Evolutionary conservation across 768 basidiomycete genomes (phyloP), one percentile per base, ranked within the genome.

Genomic region (Tricholoma hemisulphureum): DNA sequence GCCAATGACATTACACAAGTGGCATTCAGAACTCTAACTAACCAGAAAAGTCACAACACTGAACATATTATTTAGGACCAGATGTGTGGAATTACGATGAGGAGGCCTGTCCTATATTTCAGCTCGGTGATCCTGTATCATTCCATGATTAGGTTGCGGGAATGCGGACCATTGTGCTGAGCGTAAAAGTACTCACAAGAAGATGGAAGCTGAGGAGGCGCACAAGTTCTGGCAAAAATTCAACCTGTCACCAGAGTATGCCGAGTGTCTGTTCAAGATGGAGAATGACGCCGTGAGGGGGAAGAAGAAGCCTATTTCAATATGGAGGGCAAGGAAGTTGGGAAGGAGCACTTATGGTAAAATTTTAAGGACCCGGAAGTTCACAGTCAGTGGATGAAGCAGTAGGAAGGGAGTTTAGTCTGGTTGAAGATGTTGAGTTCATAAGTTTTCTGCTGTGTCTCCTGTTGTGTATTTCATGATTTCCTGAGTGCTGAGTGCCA

Each of bases 1-100:
- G 66, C 65, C 1, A 67, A 73, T 6, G 74, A 75, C 51, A 73
- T 77, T 24, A 69, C 70, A 2, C 61, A 70, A n/a, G 69, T 64
- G 0, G 73, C 71, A 2, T 69, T 66, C 56, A 59, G 69, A n/a
- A 73, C 68, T 0, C 56, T 77, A 11, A 58, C 64, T 2, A 63
- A 65, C 21, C 58, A 66, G 16, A 61, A 64, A 29, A 68, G 60
- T 35, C 53, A 63, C 6, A 66, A 71, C 37, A 66, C 55, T 2
- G 69, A 73, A 14, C 63, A 61, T 13, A 62, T 68, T 31, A 64
- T 77, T 7, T 75, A 26, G 75, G 76, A 3, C 72, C 74, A 0
- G 69, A 73, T 16, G 41, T 72, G 3, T 61, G 66, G 6, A 63
- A 63, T 7, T 72, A 72, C 32, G 69, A 72, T 55, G 63, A 74